Evolutionary conservation across 139 green algal species (phyloP).

Genomic region (Ettlia oleoabundans): DNA sequence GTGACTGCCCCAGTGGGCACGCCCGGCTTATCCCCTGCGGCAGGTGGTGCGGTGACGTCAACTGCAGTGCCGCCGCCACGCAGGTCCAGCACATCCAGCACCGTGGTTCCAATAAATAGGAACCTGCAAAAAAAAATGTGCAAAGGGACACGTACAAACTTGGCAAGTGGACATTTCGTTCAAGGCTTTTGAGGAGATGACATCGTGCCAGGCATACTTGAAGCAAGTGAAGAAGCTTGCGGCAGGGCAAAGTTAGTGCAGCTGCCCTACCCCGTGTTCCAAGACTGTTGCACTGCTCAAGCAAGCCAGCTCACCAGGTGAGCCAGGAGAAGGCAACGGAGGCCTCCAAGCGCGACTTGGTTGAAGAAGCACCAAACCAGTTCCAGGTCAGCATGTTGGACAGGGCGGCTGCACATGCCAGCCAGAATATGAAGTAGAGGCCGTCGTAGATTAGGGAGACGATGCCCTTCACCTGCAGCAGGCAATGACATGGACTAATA

Average conservation of each 20-base stretch:
- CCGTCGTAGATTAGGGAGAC: constrained; percentile 5
- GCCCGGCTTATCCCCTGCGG: too few relatives aligned
- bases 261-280: neutral
- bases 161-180: too few relatives aligned
- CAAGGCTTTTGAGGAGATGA: too few relatives aligned
- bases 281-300: neutral
- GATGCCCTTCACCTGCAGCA: too few relatives aligned
- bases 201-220: too few relatives aligned
- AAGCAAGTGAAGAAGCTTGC: too few relatives aligned
- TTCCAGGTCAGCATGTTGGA: neutral
- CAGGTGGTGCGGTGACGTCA: neutral
- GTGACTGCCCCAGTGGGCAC: neutral
- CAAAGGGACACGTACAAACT: too few relatives aligned
- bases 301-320: neutral
- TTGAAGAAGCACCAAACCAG: neutral
- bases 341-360: neutral
- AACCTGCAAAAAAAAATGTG: neutral
- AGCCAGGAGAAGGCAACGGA: constrained; percentile 14
- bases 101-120: neutral
- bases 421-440: constrained; percentile 24
- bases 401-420: constrained; percentile 5
- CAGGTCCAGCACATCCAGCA: constrained; percentile 6
- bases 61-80: neutral
- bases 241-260: too few relatives aligned
- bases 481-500: too few relatives aligned